Conservation (phyloP, 306 rosid species). For the Purshia tridentata region DNA sequence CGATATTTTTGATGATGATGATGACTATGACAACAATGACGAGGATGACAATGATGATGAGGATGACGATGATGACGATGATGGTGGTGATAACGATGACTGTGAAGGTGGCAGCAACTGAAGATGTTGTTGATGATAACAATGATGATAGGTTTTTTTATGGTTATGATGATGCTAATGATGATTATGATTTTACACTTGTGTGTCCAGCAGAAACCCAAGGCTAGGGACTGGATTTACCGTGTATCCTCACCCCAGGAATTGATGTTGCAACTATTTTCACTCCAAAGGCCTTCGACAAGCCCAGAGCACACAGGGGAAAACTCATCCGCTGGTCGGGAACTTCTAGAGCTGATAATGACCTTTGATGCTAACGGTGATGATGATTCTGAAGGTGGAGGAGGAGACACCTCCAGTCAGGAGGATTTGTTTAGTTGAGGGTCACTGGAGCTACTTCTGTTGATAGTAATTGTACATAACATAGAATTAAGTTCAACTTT, state of each 20-base stretch:
- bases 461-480: slow-evolving; percentile 49
- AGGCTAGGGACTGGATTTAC: slow-evolving; percentile 78
- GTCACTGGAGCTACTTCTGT: slow-evolving; percentile 5
- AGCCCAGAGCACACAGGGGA: slow-evolving; percentile 43
- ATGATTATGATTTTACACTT: slow-evolving; percentile 36
- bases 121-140: background rate
- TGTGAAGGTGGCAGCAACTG: background rate
- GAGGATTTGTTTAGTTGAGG: slow-evolving; percentile 56
- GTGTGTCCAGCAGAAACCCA: slow-evolving; percentile 76
- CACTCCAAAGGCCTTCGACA: slow-evolving; percentile 53
- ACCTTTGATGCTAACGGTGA: slow-evolving; percentile 51
- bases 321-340: slow-evolving; percentile 39
- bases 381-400: slow-evolving; percentile 48
- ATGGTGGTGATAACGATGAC: background rate
- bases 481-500: background rate
- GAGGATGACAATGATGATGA: background rate
- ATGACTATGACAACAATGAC: background rate
- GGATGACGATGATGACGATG: background rate
- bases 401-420: slow-evolving; percentile 46
- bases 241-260: slow-evolving; percentile 55
- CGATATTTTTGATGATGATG: background rate
- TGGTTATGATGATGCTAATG: slow-evolving; percentile 26
- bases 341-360: slow-evolving; percentile 53
- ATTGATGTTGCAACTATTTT: slow-evolving; percentile 64
- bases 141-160: background rate